These are phyloP conservation scores for Gymnopus androsaceus DNA, from an alignment of 1,284 basidiomycete genomes.

Conservation along the genomic window DNA sequence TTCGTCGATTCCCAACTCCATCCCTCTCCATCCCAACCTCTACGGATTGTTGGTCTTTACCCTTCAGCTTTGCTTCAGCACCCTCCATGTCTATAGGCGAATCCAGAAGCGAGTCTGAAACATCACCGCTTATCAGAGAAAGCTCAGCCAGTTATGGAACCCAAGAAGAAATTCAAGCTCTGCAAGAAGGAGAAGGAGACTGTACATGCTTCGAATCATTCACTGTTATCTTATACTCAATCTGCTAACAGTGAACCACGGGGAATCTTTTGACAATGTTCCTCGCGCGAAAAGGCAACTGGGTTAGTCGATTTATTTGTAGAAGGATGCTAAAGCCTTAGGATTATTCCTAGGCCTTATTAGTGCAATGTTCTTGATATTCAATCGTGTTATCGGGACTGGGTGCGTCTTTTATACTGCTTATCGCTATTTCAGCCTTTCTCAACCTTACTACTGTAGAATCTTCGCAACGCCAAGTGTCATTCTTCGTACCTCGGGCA, in stretches of 20 bases:
- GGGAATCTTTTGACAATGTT: conserved; percentile 44
- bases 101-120: too few species aligned
- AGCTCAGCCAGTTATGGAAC: too few species aligned
- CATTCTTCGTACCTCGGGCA: conserved; percentile 63
- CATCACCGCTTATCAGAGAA: too few species aligned
- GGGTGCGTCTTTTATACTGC: conserved; percentile 45
- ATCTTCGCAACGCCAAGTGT: conserved; percentile 75
- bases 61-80: too few species aligned
- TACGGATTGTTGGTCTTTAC: too few species aligned
- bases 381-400: conserved; percentile 78
- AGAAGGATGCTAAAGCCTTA: background rate
- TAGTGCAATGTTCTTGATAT: conserved; percentile 70
- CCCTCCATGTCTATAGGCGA: too few species aligned
- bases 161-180: too few species aligned
- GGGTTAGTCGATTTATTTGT: conserved; percentile 30
- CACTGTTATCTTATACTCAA: too few species aligned
- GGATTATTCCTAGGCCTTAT: conserved; percentile 41
- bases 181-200: too few species aligned
- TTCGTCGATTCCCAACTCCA: too few species aligned
- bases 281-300: conserved; percentile 45
- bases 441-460: conserved; percentile 35
- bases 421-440: background rate
- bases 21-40: too few species aligned
- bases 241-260: conserved; percentile 20
- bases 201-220: too few species aligned